Base-by-base conservation (phyloP, 192 early-diverging fungal genomes). In the Coemansia sp. region DNA sequence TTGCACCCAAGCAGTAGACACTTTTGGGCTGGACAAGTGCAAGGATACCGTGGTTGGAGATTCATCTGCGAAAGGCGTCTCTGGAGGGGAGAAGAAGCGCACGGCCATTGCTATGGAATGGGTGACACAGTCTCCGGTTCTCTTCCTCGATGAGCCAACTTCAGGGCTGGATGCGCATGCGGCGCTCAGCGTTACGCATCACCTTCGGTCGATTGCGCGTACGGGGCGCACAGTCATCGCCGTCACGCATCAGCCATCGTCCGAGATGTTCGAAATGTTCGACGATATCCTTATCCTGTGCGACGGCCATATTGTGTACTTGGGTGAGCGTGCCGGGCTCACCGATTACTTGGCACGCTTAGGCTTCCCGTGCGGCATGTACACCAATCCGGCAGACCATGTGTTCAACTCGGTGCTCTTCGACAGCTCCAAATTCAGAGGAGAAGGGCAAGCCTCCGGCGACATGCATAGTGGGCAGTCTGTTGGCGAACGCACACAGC, bases 141-240 rank as follows among this genome's bases (percentile, higher is more conserved):
- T 93, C 28, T 86, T 91, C 56, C 73, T 89, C 16, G 88, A 90
- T 59, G 89, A 92, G 63, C 91, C 91, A 15, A 90, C 91, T 1
- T 89, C 88, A 13, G 89, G 88, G 29, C 72, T 92, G 12, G 84
- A 86, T 59, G 70, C 81, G 16, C 84, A 87, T 67, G 86, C 85
- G 8, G 84, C 85, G 13, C 66, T 84, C 59, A 69, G 66, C 49
- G 86, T 87, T 31, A 71, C 85, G 31, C 63, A 70, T 13, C 68
- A 83, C 28, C 77, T 87, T 10, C 53, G 71, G 42, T 40, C 77
- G 0, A 76, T 87, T 39, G 81, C 83, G 3, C 30, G 64, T 13
- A 61, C 61, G 0, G 79, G 79, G 1, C 82, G 84, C 29, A 84
- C 76, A 2, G 74, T 83, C 20, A 70, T 74, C 3, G 57, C 78